Base-by-base conservation (phyloP, 2,329 filamentous ascomycete genomes). In the Dothideomycetes sp. region DNA sequence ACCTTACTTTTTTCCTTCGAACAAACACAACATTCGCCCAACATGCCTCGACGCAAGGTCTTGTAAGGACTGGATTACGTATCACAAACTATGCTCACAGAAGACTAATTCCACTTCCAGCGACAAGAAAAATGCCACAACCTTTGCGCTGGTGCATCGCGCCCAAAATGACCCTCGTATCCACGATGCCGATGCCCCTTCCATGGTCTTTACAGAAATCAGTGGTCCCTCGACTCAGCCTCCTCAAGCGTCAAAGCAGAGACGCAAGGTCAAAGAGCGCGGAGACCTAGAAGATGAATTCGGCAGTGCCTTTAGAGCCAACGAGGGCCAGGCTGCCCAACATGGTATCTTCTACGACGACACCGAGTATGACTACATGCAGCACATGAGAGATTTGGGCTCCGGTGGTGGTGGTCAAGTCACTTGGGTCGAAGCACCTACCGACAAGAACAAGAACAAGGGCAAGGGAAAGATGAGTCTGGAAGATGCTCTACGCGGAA, bases 351-450 rank as follows among this genome's bases (percentile, higher is more conserved):
- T 84, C 70, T 98, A 74, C 62, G 93, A 98, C 63, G 91, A 98
- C 64, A 82, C 84, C 49, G 76, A 85, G 56, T 98, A 98, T 64
- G 91, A 98, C 64, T 98, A 98, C 67, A 98, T 98, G 91, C 91
- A 98, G 63, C 91, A 98, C 64, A 69, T 98, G 72, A 82, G 87
- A 41, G 91, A 96, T 53, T 67, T 98, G 30, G 85, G 69, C 3
- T 56, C 57, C 2, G 64, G 74, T 5, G 64, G 61, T 4, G 84
- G 84, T 10, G 50, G 49, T 20, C 81, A 87, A 41, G 77, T 82
- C 20, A 79, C 88, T 33, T 96, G 94, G 57, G 74, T 98, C 27
- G 87, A 95, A 47, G 75, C 75, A 2, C 60, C 65, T n/a, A 73
- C 75, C 38, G 62, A 69, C 10, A 59, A 69, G n/a, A 59, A 64